Percentiles rank a stretch among this genome's conserved stretches.
These are phyloP conservation scores for Liquidambar formosana DNA, from an alignment of 164 flowering plant genomes.

Conservation along the genomic window DNA sequence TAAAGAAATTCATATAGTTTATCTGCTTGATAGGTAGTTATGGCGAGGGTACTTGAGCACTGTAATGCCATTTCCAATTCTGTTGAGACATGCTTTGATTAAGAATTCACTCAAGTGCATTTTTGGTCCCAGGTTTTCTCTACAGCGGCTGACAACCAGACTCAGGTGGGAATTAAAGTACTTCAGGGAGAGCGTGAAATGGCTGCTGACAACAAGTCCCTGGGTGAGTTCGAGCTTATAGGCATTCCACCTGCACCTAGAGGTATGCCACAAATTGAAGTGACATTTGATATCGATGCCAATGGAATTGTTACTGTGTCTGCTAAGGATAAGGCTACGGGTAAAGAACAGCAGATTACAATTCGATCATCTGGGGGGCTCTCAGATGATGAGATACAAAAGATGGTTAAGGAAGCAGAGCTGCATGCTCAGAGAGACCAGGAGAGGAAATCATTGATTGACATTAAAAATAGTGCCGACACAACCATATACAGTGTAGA, in stretches of 20 bases:
- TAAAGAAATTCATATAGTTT: too few species aligned
- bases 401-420: slow-evolving; percentile 61
- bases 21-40: too few species aligned
- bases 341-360: slow-evolving; percentile 55
- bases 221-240: slow-evolving; percentile 55
- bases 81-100: background rate
- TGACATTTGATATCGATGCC: slow-evolving; percentile 62
- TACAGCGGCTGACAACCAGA: slow-evolving; percentile 64
- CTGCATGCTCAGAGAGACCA: slow-evolving; percentile 51
- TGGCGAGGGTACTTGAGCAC: too few species aligned
- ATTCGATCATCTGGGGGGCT: slow-evolving; percentile 59
- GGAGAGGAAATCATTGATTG: slow-evolving; percentile 48
- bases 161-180: slow-evolving; percentile 56
- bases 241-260: slow-evolving; percentile 66
- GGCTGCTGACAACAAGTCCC: slow-evolving; percentile 55
- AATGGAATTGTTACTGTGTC: slow-evolving; percentile 59
- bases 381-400: slow-evolving; percentile 53
- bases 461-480: slow-evolving; percentile 48
- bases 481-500: slow-evolving; percentile 53
- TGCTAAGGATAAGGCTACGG: slow-evolving; percentile 55
- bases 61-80: too few species aligned
- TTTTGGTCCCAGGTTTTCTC: slow-evolving; percentile 48
- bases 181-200: slow-evolving; percentile 62
- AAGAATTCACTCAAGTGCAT: background rate
- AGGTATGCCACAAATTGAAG: slow-evolving; percentile 61